Conservation (phyloP, 176 grass and related monocot species). For the Bromus sterilis region DNA sequence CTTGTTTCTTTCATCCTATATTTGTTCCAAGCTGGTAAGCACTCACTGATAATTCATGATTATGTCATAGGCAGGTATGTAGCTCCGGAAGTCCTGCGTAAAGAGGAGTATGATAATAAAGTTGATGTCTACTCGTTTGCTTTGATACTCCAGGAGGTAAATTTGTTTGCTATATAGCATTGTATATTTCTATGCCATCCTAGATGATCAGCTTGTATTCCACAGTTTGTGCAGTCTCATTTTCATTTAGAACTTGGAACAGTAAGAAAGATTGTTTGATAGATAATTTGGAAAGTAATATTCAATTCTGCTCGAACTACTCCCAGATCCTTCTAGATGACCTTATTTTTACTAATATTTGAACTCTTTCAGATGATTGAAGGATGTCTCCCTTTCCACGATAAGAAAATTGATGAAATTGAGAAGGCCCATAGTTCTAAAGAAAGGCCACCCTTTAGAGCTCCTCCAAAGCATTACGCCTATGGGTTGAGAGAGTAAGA, state of each 20-base stretch:
- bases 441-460: conserved; percentile 87
- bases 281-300: not conserved
- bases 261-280: not conserved
- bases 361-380: conserved; percentile 82
- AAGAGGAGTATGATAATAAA: conserved; percentile 90
- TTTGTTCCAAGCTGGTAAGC: not conserved
- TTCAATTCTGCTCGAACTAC: not conserved
- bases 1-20: not conserved
- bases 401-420: conserved; percentile 71
- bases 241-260: not conserved
- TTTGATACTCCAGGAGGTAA: conserved; percentile 95
- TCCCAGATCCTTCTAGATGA: not conserved
- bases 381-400: conserved; percentile 67
- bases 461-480: conserved; percentile 58
- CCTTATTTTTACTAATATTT: not conserved
- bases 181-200: not conserved
- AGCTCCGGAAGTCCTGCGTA: conserved; percentile 79
- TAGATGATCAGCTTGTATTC: not conserved
- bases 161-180: not conserved
- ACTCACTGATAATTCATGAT: conserved; percentile 8
- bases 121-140: conserved; percentile 96
- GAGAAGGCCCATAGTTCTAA: conserved; percentile 67
- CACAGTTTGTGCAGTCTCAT: not conserved
- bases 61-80: conserved; percentile 77
- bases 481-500: conserved; percentile 77